Evolutionary conservation across 2,329 filamentous ascomycete species (phyloP).

Genomic region (Fusarium transvaalense): DNA sequence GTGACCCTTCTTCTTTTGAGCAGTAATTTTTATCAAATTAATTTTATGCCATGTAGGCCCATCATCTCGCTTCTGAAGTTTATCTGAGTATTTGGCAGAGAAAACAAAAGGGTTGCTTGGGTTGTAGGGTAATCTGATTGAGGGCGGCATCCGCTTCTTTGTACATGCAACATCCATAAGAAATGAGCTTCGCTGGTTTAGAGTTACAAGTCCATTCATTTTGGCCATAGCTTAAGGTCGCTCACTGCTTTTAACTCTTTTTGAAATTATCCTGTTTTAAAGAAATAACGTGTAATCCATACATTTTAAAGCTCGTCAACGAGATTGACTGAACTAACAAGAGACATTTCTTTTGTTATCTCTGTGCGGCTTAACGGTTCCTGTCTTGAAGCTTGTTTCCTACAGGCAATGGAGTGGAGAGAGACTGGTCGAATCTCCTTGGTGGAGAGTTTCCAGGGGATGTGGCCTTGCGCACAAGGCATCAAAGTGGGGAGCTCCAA

Average conservation of each 20-base stretch:
- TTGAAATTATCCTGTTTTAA: background rate
- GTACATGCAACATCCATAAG: no score
- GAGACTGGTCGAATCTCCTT: slow-evolving; percentile 2
- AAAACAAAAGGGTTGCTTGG: background rate
- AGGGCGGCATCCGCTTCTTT: background rate
- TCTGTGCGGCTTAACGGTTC: background rate
- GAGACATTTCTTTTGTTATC: background rate
- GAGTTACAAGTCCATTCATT: background rate
- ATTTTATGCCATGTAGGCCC: no score
- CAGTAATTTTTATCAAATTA: no score
- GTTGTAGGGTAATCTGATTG: background rate
- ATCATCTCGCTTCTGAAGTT: no score
- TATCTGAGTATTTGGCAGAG: no score
- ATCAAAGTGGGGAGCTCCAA: slow-evolving; percentile 49
- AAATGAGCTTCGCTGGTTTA: no score
- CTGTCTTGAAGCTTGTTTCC: background rate
- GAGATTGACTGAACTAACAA: background rate
- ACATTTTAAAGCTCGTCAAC: no score
- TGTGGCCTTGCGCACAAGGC: slow-evolving; percentile 50
- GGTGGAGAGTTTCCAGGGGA: background rate
- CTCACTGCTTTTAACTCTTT: background rate
- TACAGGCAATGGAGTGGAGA: slow-evolving; percentile 10
- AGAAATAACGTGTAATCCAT: background rate
- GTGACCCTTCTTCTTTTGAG: no score
- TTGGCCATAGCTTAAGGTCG: background rate